Percentiles rank a stretch among this genome's conserved stretches.
phyloP scores from a whole-genome alignment of 129 eudicot genomes.

The Helianthus annuus region DNA sequence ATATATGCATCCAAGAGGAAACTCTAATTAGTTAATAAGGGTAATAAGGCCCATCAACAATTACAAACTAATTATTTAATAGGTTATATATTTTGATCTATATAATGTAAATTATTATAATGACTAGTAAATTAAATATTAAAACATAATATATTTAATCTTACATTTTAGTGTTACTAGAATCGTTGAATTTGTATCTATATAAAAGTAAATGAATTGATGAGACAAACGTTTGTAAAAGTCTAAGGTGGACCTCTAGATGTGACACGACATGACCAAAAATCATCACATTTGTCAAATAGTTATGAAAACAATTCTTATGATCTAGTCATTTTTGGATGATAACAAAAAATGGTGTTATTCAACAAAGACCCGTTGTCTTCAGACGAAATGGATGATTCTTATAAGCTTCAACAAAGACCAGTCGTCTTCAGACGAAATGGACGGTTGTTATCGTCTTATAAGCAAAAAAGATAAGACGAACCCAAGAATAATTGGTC shows the following conservation, averaged over 20 bases:
- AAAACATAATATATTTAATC: too few species aligned
- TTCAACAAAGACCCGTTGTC: background rate
- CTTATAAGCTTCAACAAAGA: background rate
- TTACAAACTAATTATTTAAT: too few species aligned
- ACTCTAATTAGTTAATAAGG: too few species aligned
- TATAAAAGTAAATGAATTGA: background rate
- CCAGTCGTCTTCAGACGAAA: background rate
- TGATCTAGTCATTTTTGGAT: background rate
- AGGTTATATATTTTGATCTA: too few species aligned
- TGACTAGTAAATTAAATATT: too few species aligned
- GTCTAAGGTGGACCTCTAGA: background rate
- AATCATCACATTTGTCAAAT: background rate
- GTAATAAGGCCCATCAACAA: too few species aligned
- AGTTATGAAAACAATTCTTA: constrained; percentile 4
- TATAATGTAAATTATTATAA: too few species aligned
- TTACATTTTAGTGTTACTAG: background rate
- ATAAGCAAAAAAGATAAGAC: background rate
- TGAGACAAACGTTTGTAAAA: background rate
- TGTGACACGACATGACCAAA: background rate
- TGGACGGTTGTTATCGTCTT: background rate
- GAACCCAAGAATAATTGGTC: background rate
- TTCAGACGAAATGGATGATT: background rate
- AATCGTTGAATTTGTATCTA: background rate
- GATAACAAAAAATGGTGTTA: background rate
- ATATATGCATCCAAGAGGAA: too few species aligned